phyloP scores from a whole-genome alignment of 768 basidiomycete species.

The Dentipellis fragilis region DNA sequence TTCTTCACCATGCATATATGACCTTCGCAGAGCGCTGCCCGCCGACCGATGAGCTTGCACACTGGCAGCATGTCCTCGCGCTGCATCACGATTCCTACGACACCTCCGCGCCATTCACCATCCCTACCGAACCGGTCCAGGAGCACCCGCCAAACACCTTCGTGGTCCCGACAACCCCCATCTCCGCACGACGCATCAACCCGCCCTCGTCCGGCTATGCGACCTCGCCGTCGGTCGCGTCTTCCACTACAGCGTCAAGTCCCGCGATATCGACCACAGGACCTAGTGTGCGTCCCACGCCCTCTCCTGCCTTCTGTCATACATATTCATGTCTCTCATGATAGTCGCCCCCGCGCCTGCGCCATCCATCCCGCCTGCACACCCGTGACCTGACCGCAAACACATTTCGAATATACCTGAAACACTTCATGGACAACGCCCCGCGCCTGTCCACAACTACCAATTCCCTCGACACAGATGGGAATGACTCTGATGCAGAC shows the following conservation, averaged over 20 bases:
- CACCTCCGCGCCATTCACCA: conserved; percentile 5
- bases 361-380: conserved; percentile 64
- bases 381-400: conserved; percentile 59
- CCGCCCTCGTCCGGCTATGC: background rate
- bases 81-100: conserved; percentile 8
- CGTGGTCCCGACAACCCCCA: conserved; percentile 4
- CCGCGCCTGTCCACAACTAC: conserved; percentile 14
- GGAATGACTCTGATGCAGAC: conserved; percentile 3
- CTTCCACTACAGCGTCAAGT: conserved; percentile 4
- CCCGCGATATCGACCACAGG: conserved; percentile 6
- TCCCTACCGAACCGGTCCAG: conserved; percentile 1
- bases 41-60: conserved; percentile 4
- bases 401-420: conserved; percentile 67
- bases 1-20: too few species aligned
- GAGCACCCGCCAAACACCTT: background rate
- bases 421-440: conserved; percentile 67
- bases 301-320: too few species aligned
- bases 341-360: conserved; percentile 37
- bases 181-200: background rate
- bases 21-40: conserved; percentile 6
- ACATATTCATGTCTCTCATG: too few species aligned
- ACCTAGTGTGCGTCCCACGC: conserved; percentile 8
- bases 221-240: background rate
- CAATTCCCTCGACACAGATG: background rate
- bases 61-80: conserved; percentile 6